Base-by-base conservation (phyloP, 192 early-diverging fungal species). In the Coemansia sp. region DNA sequence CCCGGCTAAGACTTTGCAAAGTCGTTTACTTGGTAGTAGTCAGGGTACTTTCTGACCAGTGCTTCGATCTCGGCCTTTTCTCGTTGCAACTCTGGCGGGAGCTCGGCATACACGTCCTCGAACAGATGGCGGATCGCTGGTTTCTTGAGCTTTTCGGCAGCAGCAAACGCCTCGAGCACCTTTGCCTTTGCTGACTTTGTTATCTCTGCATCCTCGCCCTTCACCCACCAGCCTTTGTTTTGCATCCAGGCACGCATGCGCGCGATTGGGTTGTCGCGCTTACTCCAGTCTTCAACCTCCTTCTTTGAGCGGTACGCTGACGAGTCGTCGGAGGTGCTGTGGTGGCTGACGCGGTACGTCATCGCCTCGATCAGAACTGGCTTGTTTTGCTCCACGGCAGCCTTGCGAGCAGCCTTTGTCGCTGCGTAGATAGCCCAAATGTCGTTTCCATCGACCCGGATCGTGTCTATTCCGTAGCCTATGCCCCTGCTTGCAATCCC, bases 381-480 rank as follows among this genome's bases (percentile, higher is more conserved):
- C 63, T 87, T 87, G 73, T 90, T 84, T 64, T 94, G 83, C 35
- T 88, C 86, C 36, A 96, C 86, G 1, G 91, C 92, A 19, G 93
- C 86, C 56, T 89, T 76, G 59, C 95, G 85, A 4, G 97, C 95
- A 29, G 88, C 89, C 65, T 87, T 87, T 7, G 91, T 91, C 4
- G 90, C 95, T 62, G 93, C 94, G 72, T 97, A 98, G n/a, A 96
- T 92, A 5, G 95, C 96, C 93, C 96, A 90, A 22, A 95, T 89
- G 73, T 99, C 97, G 85, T 99, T 99, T 61, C 97, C 97, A 66
- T 99, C 97, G 15, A 98, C 94, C 23, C 97, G 90, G 65, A 98
- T 92, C 6, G 95, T 95, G 79, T 93, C 91, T 65, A 99, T 97
- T 20, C 97, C 97, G 71, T 99, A 99, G 6, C 97, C 97, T 54